These are phyloP conservation scores for Pestalotiopsis sp. DNA, from an alignment of 2,329 filamentous ascomycete genomes.

Conservation along the genomic window DNA sequence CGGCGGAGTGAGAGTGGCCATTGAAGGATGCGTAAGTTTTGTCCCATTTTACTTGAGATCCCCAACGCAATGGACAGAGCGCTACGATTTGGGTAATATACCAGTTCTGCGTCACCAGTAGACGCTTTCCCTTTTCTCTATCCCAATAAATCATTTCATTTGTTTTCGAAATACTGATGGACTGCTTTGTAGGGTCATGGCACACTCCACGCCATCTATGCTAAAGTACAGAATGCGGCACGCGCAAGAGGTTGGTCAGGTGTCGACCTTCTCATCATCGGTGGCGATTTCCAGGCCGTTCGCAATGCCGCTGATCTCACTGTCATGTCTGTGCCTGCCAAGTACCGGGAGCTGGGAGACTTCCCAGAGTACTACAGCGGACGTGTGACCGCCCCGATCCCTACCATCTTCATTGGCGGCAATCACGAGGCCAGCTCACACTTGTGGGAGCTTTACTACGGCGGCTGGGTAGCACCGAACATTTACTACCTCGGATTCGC, in stretches of 20 bases:
- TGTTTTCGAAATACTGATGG: background rate
- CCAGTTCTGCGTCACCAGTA: background rate
- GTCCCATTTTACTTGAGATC: background rate
- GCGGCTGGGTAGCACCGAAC: conserved; percentile 94
- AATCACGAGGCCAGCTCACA: conserved; percentile 95
- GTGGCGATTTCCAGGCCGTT: conserved; percentile 93
- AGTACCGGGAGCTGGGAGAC: conserved; percentile 87
- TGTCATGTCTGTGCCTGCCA: conserved; percentile 85
- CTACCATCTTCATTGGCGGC: conserved; percentile 90
- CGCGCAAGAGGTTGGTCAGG: conserved; percentile 74
- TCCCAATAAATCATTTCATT: background rate
- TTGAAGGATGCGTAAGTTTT: conserved; percentile 80
- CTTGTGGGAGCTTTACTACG: conserved; percentile 91
- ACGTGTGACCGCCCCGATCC: conserved; percentile 73
- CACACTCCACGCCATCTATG: conserved; percentile 88
- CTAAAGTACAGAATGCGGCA: conserved; percentile 71
- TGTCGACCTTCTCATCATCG: conserved; percentile 90
- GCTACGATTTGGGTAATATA: background rate
- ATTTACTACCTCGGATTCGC: conserved; percentile 97
- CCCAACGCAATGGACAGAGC: background rate
- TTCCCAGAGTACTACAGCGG: conserved; percentile 96
- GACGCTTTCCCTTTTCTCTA: background rate
- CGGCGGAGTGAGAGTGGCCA: conserved; percentile 70
- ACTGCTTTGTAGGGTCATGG: conserved; percentile 75
- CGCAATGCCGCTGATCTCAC: conserved; percentile 87